Evolutionary conservation across 768 basidiomycete genomes (phyloP), one percentile per base, ranked within the genome.

Genomic region (Amanita molliuscula): DNA sequence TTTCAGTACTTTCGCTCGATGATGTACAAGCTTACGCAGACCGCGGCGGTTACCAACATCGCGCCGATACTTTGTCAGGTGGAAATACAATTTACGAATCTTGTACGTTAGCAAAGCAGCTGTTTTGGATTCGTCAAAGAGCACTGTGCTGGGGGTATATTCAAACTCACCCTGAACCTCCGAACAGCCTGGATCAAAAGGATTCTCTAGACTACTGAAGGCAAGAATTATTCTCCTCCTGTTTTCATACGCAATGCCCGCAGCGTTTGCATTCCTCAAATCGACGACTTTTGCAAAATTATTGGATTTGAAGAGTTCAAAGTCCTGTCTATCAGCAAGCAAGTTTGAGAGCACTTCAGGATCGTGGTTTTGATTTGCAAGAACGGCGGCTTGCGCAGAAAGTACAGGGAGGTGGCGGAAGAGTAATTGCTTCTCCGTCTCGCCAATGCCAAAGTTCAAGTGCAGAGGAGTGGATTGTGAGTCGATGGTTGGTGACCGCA

Each of bases 191-290:
- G 92, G 72, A 63, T 94, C 88, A 52, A 75, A 79, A 20, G 75
- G 75, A 55, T 78, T 83, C 45, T 72, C 73, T 0, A 76, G 73
- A 6, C 74, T 70, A 0, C 93, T 95, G 67, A 98, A 97, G 25
- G 77, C 81, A 11, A 67, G 67, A 25, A 96, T 72, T 53, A 93
- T 84, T 54, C 91, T 74, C 60, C 79, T 72, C 52, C 87, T 73
- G 63, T 96, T 97, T 67, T 92, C 89, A 58, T 76, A 88, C 45
- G 88, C 79, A 54, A 97, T 81, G n/a, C 90, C 91, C 26, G 67
- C 71, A 25, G 90, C 87, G 56, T 86, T 88, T 15, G 95, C 86
- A 60, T 98, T 97, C 54, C 84, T 72, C 58, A 98, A 66, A 67
- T 96, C 92, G 18, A 92, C 66, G 26, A 91, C 65, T 56, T 76